Conservation (phyloP, 2,329 filamentous ascomycete genomes). For the Aspergillus pseudonomiae region DNA sequence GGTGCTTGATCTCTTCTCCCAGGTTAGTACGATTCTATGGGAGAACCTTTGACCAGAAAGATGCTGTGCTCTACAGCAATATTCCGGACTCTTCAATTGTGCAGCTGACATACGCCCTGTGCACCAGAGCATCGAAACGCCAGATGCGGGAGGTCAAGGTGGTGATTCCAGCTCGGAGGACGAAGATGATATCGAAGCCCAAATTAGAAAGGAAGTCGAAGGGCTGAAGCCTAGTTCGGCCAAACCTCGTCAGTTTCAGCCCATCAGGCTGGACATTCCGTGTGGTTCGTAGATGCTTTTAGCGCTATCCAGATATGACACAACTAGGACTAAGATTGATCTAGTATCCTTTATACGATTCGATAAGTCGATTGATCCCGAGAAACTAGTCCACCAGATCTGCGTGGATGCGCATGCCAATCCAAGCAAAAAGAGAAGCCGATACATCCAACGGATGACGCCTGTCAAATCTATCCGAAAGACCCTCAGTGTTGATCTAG, state of each 20-base stretch:
- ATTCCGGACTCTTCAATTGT: neutral
- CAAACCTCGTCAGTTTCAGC: conserved; percentile 53
- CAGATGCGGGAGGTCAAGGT: conserved; percentile 24
- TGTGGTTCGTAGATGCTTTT: conserved; percentile 34
- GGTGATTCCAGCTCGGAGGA: conserved; percentile 35
- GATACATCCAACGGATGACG: conserved; percentile 63
- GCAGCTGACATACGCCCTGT: conserved; percentile 9
- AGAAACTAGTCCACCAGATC: conserved; percentile 61
- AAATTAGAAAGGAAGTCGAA: conserved; percentile 62
- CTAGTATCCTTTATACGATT: conserved; percentile 57
- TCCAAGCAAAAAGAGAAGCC: conserved; percentile 55
- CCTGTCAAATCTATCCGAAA: conserved; percentile 62
- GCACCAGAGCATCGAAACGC: conserved; percentile 22
- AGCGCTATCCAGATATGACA: conserved; percentile 46
- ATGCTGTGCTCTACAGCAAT: neutral
- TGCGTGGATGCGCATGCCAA: conserved; percentile 59
- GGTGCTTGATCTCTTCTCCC: conserved; percentile 59
- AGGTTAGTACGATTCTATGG: conserved; percentile 45
- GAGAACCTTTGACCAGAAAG: neutral
- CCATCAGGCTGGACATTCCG: conserved; percentile 58
- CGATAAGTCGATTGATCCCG: conserved; percentile 60
- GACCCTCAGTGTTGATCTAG: conserved; percentile 60
- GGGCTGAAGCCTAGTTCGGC: conserved; percentile 53
- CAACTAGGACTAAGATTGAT: neutral
- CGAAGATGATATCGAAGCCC: conserved; percentile 61